These are phyloP conservation scores for Trametes coccinea DNA, from an alignment of 768 basidiomycete genomes.

Conservation along the genomic window DNA sequence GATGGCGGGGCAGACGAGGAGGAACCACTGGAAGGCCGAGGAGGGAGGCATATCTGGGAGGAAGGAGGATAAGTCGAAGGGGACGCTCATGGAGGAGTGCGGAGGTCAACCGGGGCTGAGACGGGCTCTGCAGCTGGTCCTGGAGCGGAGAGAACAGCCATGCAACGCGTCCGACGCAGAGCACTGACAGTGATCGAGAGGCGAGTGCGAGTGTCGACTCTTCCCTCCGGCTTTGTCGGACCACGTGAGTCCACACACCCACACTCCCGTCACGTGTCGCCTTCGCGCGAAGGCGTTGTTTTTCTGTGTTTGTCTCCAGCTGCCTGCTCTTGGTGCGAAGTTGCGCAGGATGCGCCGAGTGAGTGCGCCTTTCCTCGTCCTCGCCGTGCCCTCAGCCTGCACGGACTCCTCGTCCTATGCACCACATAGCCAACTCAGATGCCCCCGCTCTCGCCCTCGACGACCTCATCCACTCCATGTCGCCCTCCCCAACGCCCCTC, in stretches of 20 bases:
- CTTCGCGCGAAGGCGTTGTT: constrained; percentile 25
- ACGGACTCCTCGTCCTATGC: constrained; percentile 2
- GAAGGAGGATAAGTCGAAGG: background rate
- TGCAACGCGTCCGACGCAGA: background rate
- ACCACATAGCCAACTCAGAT: constrained; percentile 31
- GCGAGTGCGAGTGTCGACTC: background rate
- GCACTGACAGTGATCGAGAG: background rate
- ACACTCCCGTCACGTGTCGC: constrained; percentile 23
- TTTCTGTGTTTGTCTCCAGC: constrained; percentile 11
- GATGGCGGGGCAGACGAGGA: constrained; percentile 62
- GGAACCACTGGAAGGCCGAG: constrained; percentile 39
- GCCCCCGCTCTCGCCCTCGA: constrained; percentile 48
- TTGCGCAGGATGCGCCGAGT: background rate
- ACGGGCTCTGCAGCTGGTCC: background rate
- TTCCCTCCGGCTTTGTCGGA: constrained; percentile 10
- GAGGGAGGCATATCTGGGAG: constrained; percentile 28
- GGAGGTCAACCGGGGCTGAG: background rate
- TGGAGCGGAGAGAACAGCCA: background rate
- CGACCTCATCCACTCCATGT: constrained; percentile 56
- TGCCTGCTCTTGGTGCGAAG: constrained; percentile 3
- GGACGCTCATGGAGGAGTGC: constrained; percentile 12
- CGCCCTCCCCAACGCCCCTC: constrained; percentile 47
- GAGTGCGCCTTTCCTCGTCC: background rate
- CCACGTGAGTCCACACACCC: background rate
- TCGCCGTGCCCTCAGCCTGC: background rate